Base-by-base conservation (phyloP, 2,329 filamentous ascomycete species). In the Monilinia fructigena region DNA sequence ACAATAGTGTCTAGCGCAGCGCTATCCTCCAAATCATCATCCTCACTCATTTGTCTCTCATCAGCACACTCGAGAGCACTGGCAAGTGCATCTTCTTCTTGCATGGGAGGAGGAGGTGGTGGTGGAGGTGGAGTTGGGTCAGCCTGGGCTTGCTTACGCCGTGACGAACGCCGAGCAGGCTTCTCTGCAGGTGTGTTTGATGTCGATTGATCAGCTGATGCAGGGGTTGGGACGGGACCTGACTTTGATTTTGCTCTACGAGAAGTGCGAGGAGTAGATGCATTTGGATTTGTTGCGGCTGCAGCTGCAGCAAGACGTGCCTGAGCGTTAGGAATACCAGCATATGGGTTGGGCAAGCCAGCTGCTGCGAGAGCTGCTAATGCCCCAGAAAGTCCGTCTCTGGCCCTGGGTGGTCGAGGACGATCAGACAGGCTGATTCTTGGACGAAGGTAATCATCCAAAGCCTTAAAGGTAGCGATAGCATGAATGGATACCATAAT, bases 401-500 rank as follows among this genome's bases (percentile, higher is more conserved):
- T 80, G 70, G 79, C 80, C 69, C 89, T 84, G 40, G 84, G 82
- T 12, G 81, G 82, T 54, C 88, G 84, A 16, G 90, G 86, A 26
- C 91, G 86, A 70, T 97, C 93, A 3, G 90, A 87, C 18, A 95
- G 77, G 73, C 84, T 92, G 67, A 99, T 96, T 68, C 94, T 86
- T 10, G 95, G 95, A 48, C 95, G 89, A 54, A 99, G 83, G 77
- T 98, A 99, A 76, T 99, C 95, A 75, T 98, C 95, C 31, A 99
- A 81, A 0, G 94, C 91, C 77, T 97, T 98, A 81, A 99, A 98
- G 0, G 93, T 98, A 2, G 95, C 94, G 74, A 99, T 98, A 20
- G 95, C 95, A 77, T 99, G 95, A 66, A 99, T 99, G 0, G 93
- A 96, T 0, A 99, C 95, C 90, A 97, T 97, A 70, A 99, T 96